Evolutionary conservation across 768 basidiomycete genomes (phyloP).

Genomic region (Mycena maculata): DNA sequence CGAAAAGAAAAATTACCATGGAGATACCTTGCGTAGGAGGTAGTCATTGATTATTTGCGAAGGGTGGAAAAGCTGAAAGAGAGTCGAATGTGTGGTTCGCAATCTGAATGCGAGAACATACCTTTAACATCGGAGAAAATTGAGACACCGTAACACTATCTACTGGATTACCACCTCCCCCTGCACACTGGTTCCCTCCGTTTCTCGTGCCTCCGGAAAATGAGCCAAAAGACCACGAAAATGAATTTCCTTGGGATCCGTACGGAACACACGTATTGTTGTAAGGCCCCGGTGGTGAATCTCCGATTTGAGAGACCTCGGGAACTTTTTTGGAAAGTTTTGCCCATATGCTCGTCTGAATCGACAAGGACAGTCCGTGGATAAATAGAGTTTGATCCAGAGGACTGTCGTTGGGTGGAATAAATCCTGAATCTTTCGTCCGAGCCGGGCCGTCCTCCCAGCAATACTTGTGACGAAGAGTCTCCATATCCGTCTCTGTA

Average conservation of each 20-base stretch:
- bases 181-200: background rate
- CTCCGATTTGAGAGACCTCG: background rate
- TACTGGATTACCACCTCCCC: background rate
- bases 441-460: background rate
- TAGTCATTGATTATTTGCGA: slow-evolving; percentile 8
- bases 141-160: slow-evolving; percentile 3
- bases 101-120: background rate
- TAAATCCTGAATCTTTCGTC: background rate
- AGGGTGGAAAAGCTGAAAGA: slow-evolving; percentile 13
- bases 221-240: slow-evolving; percentile 8
- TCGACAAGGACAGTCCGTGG: background rate
- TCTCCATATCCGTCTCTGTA: background rate
- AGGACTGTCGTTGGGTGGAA: background rate
- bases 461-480: background rate
- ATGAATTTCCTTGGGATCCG: background rate
- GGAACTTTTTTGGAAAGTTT: slow-evolving; percentile 8
- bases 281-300: background rate
- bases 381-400: slow-evolving; percentile 21
- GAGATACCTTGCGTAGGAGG: slow-evolving; percentile 12
- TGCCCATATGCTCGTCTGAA: slow-evolving; percentile 8
- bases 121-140: background rate
- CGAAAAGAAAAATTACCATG: background rate
- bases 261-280: slow-evolving; percentile 8
- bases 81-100: background rate
- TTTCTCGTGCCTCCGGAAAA: background rate